These are phyloP conservation scores for Xanthoconium separans DNA, from an alignment of 1,284 basidiomycete species.

Conservation along the genomic window DNA sequence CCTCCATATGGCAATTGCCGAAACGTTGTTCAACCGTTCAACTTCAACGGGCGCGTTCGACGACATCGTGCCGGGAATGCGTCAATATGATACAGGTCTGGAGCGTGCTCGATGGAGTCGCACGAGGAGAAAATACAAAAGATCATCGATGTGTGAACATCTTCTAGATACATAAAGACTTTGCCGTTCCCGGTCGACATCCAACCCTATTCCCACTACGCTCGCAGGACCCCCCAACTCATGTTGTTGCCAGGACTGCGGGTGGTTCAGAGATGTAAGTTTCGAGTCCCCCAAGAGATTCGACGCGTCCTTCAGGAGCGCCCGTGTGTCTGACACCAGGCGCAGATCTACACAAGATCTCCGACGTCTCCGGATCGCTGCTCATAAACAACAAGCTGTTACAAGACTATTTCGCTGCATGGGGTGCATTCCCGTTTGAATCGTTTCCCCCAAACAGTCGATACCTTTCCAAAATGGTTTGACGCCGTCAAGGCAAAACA, in stretches of 20 bases:
- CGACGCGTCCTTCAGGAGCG: conserved; percentile 41
- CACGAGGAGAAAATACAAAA: conserved; percentile 99
- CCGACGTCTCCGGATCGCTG: conserved; percentile 49
- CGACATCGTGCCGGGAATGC: conserved; percentile 95
- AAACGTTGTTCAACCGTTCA: too few relatives aligned
- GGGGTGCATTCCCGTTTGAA: conserved; percentile 38
- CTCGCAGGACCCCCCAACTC: conserved; percentile 41
- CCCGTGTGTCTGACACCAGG: conserved; percentile 46
- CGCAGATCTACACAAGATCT: conserved; percentile 32
- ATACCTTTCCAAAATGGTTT: conserved; percentile 28
- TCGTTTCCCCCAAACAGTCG: too few relatives aligned
- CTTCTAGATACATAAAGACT: too few relatives aligned
- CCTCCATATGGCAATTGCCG: too few relatives aligned
- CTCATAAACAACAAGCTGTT: conserved; percentile 49
- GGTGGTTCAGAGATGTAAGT: conserved; percentile 52
- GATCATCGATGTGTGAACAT: conserved; percentile 83
- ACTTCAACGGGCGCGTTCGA: conserved; percentile 96
- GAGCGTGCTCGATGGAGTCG: conserved; percentile 94
- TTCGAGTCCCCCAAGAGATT: conserved; percentile 44
- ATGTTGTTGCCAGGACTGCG: conserved; percentile 40
- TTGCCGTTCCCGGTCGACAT: neutral
- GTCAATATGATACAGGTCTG: conserved; percentile 91
- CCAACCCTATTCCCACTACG: neutral
- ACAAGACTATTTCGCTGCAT: conserved; percentile 51
- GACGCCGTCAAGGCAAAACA: conserved; percentile 17